Evolutionary conservation across 768 basidiomycete genomes (phyloP).

Genomic region (Tylopilus felleus): DNA sequence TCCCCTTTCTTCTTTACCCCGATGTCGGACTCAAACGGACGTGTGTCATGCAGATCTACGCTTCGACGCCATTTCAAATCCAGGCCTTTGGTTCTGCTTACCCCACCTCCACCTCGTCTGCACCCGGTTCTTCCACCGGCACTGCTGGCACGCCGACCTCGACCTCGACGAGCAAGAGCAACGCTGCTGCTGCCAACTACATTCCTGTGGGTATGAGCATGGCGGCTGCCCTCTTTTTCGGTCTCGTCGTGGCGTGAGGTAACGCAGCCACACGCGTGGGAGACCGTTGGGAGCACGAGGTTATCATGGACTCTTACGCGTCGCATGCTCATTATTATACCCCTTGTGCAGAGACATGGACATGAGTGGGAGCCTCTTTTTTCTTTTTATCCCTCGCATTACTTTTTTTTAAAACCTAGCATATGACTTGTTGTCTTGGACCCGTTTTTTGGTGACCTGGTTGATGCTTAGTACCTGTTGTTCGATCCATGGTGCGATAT

Average conservation of each 20-base stretch:
- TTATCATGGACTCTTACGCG: not conserved
- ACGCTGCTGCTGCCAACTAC: slow-evolving; percentile 19
- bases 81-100: slow-evolving; percentile 53
- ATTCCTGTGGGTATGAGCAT: slow-evolving; percentile 29
- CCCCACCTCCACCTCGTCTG: slow-evolving; percentile 36
- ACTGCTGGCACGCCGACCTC: slow-evolving; percentile 17
- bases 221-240: slow-evolving; percentile 26
- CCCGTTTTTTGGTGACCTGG: not conserved
- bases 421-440: not conserved
- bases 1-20: not conserved
- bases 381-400: no score
- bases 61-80: slow-evolving; percentile 59
- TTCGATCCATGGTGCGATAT: no score
- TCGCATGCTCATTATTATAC: slow-evolving; percentile 9
- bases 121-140: slow-evolving; percentile 26
- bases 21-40: not conserved
- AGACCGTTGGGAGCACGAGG: not conserved
- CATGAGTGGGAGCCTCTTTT: not conserved
- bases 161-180: slow-evolving; percentile 3
- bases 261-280: not conserved
- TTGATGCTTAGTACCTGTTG: not conserved
- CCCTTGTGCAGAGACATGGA: slow-evolving; percentile 14
- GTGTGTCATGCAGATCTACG: slow-evolving; percentile 45
- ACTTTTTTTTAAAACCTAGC: not conserved
- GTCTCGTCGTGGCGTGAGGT: slow-evolving; percentile 26